Percentiles rank a stretch among this genome's conserved stretches.
Evolutionary conservation across 805 yeast genomes (phyloP).

Genomic region (Saturnispora sanitii): DNA sequence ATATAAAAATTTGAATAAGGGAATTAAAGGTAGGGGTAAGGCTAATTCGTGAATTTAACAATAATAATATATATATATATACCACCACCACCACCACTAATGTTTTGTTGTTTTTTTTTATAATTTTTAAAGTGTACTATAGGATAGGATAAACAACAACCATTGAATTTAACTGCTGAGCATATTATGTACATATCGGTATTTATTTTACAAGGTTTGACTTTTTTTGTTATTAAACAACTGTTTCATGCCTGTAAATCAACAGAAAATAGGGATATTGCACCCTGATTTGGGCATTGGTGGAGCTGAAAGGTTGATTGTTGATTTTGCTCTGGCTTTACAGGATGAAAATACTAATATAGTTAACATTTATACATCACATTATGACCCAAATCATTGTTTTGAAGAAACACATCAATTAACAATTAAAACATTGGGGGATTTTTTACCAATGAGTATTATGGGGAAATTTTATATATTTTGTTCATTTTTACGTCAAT

Average conservation of each 20-base stretch:
- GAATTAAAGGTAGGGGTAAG: slow-evolving; percentile 86
- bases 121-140: too few relatives aligned
- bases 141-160: too few relatives aligned
- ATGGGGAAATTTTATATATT: slow-evolving; percentile 63
- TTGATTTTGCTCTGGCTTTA: slow-evolving; percentile 87
- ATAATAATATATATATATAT: not conserved
- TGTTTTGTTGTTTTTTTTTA: not conserved
- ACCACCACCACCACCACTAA: not conserved
- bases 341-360: slow-evolving; percentile 48
- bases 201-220: too few relatives aligned
- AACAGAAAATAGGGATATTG: slow-evolving; percentile 53
- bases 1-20: slow-evolving; percentile 83
- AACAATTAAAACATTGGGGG: slow-evolving; percentile 68
- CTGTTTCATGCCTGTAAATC: not conserved
- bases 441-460: slow-evolving; percentile 65
- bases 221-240: not conserved
- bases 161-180: too few relatives aligned
- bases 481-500: slow-evolving; percentile 76
- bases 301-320: slow-evolving; percentile 96
- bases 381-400: slow-evolving; percentile 78
- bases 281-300: slow-evolving; percentile 97
- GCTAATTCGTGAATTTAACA: not conserved
- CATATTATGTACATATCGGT: too few relatives aligned
- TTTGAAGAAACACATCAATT: slow-evolving; percentile 77
- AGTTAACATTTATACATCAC: slow-evolving; percentile 77